These are phyloP conservation scores for Vigna angularis DNA, from an alignment of 306 rosid species.

Conservation along the genomic window DNA sequence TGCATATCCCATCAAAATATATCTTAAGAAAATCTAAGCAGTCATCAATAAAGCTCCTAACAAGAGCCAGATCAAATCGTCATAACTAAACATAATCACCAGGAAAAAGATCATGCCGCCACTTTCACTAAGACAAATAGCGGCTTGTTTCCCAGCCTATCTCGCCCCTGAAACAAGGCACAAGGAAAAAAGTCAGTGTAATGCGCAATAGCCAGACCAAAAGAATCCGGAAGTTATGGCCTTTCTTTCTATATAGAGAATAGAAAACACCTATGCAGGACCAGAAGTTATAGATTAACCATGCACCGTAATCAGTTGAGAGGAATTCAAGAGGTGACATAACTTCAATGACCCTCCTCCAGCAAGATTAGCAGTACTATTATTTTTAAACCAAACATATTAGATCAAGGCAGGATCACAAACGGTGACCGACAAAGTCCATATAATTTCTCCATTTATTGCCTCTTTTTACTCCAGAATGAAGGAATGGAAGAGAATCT, in stretches of 20 bases:
- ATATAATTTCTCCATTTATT: not conserved
- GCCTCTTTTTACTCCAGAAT: not conserved
- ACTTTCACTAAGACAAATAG: slow-evolving; percentile 76
- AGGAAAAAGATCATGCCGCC: slow-evolving; percentile 49
- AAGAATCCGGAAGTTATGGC: slow-evolving; percentile 1
- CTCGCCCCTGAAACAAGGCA: slow-evolving; percentile 79
- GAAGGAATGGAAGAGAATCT: no score
- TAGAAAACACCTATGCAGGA: not conserved
- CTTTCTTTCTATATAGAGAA: not conserved
- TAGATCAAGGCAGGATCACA: slow-evolving; percentile 23
- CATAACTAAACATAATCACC: slow-evolving; percentile 38
- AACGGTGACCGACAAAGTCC: slow-evolving; percentile 9
- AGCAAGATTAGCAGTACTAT: not conserved
- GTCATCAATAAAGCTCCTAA: slow-evolving; percentile 43
- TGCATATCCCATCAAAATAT: slow-evolving; percentile 32
- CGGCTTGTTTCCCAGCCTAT: slow-evolving; percentile 68
- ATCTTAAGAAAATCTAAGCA: slow-evolving; percentile 37
- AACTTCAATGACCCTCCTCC: slow-evolving; percentile 17
- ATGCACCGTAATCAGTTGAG: not conserved
- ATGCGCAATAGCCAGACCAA: slow-evolving; percentile 4
- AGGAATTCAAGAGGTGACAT: slow-evolving; percentile 12
- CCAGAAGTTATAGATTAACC: slow-evolving; percentile 13
- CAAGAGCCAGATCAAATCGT: slow-evolving; percentile 42
- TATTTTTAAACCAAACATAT: no score
- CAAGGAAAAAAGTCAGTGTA: slow-evolving; percentile 1